A percentile compares a stretch with the other conserved stretches of the same genome.
Conservation (phyloP, 495 filamentous ascomycete species). For the Podospora fimiseda region DNA sequence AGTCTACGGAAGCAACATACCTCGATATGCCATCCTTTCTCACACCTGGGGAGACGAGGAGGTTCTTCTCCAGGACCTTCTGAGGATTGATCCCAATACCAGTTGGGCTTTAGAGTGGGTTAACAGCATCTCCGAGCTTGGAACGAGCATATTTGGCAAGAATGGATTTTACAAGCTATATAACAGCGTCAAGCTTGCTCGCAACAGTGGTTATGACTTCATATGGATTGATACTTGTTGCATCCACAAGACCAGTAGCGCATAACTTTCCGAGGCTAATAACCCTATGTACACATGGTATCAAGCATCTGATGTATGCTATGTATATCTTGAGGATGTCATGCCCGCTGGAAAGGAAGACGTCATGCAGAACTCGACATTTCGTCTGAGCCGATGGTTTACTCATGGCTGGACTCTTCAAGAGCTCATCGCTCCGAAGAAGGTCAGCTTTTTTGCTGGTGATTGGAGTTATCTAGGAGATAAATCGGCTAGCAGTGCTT, state of each 20-base stretch:
- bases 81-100: no score
- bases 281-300: constrained; percentile 1
- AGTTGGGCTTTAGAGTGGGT: no score
- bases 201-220: no score
- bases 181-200: no score
- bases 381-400: neutral
- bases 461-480: neutral
- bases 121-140: no score
- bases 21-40: no score
- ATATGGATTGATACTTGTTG: neutral
- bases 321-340: neutral
- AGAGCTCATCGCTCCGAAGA: neutral
- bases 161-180: no score
- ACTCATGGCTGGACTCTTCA: no score
- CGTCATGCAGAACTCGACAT: neutral
- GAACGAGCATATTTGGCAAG: no score
- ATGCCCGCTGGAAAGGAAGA: neutral
- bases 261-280: neutral
- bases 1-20: no score
- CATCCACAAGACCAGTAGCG: constrained; percentile 1
- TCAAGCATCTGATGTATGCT: neutral
- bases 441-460: neutral
- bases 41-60: no score
- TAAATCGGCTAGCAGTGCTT: neutral
- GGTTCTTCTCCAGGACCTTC: no score